Evolutionary conservation across 1,139 yeast species (phyloP).

Genomic region (Pichia cactophila): DNA sequence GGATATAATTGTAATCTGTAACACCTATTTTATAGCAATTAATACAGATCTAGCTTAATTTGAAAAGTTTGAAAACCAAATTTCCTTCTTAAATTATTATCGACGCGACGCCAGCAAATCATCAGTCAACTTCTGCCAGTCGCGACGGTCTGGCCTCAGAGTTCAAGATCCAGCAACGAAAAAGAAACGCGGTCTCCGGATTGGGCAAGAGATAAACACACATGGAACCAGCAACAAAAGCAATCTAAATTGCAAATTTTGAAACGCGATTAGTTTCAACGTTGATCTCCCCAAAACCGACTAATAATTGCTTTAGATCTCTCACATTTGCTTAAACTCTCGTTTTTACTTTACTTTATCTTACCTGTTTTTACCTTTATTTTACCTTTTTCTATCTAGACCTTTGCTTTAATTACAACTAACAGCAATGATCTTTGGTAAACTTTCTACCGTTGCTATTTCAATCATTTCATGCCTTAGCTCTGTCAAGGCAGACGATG

Average conservation of each 20-base stretch:
- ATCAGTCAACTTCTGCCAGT: no score
- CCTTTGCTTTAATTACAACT: not conserved
- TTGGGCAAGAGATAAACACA: conserved; percentile 1
- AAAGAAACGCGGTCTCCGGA: not conserved
- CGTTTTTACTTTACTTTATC: no score
- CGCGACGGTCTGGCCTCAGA: no score
- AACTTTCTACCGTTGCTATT: conserved; percentile 22
- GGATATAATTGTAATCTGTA: conserved; percentile 17
- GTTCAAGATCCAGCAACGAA: not conserved
- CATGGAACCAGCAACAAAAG: not conserved
- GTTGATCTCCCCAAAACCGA: no score
- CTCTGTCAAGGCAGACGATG: conserved; percentile 27
- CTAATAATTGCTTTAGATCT: no score
- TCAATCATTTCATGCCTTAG: conserved; percentile 2
- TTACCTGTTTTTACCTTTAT: no score
- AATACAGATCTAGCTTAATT: no score
- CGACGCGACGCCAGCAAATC: not conserved
- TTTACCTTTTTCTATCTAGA: no score
- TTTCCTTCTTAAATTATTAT: no score
- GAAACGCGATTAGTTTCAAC: not conserved
- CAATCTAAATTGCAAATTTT: not conserved
- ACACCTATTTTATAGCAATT: no score
- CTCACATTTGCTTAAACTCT: no score
- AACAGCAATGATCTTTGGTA: conserved; percentile 41
- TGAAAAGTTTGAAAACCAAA: no score